Evolutionary conservation across 495 filamentous ascomycete species (phyloP), one percentile per base, ranked within the genome.

Genomic region (Talaromyces ruber): DNA sequence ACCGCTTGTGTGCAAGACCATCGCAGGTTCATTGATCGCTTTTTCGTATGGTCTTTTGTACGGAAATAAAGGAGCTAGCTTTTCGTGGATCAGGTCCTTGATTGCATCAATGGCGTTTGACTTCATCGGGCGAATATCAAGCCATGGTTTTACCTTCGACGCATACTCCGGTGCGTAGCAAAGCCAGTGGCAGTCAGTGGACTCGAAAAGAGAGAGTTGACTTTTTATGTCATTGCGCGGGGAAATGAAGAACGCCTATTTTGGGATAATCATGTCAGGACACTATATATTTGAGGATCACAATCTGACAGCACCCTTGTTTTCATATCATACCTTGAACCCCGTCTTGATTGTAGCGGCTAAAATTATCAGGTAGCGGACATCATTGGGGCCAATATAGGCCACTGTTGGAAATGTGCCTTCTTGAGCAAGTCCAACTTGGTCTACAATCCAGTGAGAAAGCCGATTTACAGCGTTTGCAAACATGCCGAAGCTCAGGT

Each of bases 1-100:
- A 14, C 77, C 79, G 6, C 74, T 78, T 3, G 79, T 80, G 59
- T 81, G 79, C 53, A 76, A 53, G 2, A 74, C 67, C 3, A 76
- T 56, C 58, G 62, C 68, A 1, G 73, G 73, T 26, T 73, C 67
- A 28, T 52, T 64, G 16, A 62, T 37, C 6, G 67, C 70, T 37
- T 76, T 64, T 24, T 64, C 67, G 34, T 65, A 22, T 6, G 64
- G 65, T 32, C 63, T 61, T 1, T 39, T 9, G 9, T 39, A 39
- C 34, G 34, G 34, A 16, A 39, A 39, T 16, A n/a, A 39, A 39
- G 34, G 34, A 14, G 9, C 34, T 39, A 16, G 12, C 9, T 39
- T n/a, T 14, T 39, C 34, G 34, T 39, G 34, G 34, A 39, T 39
- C 11, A 39, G 12, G 34, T 39, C 34, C 12, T 39, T 16, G 34